These are phyloP conservation scores for Yamadazyma trypodendri DNA, from an alignment of 1,139 yeast genomes.

Conservation along the genomic window DNA sequence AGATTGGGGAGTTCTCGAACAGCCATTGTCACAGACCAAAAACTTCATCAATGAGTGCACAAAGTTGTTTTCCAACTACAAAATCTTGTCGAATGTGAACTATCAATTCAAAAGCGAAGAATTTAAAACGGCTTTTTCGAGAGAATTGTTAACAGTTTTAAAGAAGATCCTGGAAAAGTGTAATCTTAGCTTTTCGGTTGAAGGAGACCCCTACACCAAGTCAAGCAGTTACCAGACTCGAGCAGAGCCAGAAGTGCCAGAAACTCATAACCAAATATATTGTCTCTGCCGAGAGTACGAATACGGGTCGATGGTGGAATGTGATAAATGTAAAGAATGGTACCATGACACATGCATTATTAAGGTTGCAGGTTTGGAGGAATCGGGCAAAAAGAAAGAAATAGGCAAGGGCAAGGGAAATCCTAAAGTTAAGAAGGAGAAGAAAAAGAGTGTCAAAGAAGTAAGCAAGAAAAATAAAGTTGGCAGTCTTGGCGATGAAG, in stretches of 20 bases:
- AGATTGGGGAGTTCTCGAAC: constrained; percentile 14
- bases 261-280: constrained; percentile 31
- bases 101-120: constrained; percentile 20
- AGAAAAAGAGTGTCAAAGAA: constrained; percentile 7
- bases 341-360: constrained; percentile 73
- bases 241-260: constrained; percentile 1
- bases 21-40: constrained; percentile 23
- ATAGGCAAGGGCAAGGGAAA: constrained; percentile 27
- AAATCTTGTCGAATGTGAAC: constrained; percentile 25
- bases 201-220: constrained; percentile 37
- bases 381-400: constrained; percentile 6
- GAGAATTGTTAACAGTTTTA: constrained; percentile 7
- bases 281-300: constrained; percentile 74
- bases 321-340: constrained; percentile 81
- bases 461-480: too few relatives aligned
- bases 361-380: constrained; percentile 1
- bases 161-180: constrained; percentile 25
- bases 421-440: constrained; percentile 2
- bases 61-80: constrained; percentile 31
- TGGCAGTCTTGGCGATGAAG: constrained; percentile 31
- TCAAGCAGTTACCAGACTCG: constrained; percentile 5
- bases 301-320: constrained; percentile 73
- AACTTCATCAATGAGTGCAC: constrained; percentile 37
- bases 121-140: constrained; percentile 7
- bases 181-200: constrained; percentile 34